Evolutionary conservation across 495 filamentous ascomycete species (phyloP).

Genomic region (Xylaria scruposa): DNA sequence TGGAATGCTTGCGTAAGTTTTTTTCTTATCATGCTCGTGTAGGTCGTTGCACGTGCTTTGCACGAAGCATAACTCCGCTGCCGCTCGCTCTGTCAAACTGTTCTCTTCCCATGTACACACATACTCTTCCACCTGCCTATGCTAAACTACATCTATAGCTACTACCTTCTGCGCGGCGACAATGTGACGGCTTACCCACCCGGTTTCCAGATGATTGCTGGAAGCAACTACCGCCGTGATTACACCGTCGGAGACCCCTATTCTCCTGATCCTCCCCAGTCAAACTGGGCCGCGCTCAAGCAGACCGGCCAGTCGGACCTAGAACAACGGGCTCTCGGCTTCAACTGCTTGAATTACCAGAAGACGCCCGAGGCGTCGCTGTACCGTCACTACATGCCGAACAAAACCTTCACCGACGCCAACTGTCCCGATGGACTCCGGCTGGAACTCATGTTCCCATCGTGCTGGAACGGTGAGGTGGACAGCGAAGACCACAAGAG

Average conservation of each 20-base stretch:
- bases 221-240: conserved; percentile 70
- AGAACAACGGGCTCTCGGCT: conserved; percentile 82
- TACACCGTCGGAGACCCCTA: conserved; percentile 65
- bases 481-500: conserved; percentile 67
- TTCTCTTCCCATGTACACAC: not conserved
- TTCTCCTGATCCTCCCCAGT: conserved; percentile 74
- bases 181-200: conserved; percentile 77
- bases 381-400: conserved; percentile 80
- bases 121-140: not conserved
- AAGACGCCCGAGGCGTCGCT: conserved; percentile 69
- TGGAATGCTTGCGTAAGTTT: conserved; percentile 66
- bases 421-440: conserved; percentile 80
- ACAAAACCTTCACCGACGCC: conserved; percentile 76
- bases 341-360: conserved; percentile 87
- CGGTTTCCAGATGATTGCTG: conserved; percentile 86
- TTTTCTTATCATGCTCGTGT: too few relatives aligned
- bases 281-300: conserved; percentile 64
- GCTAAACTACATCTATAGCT: conserved; percentile 54
- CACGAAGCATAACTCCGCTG: not conserved
- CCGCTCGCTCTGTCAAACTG: not conserved
- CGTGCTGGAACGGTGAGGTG: conserved; percentile 84
- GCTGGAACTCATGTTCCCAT: conserved; percentile 87
- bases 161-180: conserved; percentile 72
- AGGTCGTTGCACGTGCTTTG: not conserved
- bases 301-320: conserved; percentile 70